Conservation (phyloP, 306 rosid species). For the Cucumis cinereus region DNA sequence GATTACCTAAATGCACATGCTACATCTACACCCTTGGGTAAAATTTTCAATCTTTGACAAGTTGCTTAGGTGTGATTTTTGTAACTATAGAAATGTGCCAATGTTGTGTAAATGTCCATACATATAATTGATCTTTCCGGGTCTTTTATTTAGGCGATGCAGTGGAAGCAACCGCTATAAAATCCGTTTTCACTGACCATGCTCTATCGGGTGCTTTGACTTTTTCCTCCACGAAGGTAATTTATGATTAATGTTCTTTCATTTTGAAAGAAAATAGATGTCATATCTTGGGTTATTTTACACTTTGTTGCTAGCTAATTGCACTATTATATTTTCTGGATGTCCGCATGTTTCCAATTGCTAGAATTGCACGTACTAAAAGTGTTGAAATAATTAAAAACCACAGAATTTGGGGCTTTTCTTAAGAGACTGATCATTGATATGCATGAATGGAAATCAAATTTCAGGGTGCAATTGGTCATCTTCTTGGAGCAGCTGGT, state of each 20-base stretch:
- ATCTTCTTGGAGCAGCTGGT: conserved; percentile 94
- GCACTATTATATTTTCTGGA: too few species aligned
- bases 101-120: background rate
- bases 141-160: conserved; percentile 48
- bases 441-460: conserved; percentile 8
- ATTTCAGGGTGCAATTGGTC: conserved; percentile 85
- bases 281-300: background rate
- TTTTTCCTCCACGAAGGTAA: conserved; percentile 92
- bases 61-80: conserved; percentile 13
- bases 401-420: too few species aligned
- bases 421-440: background rate
- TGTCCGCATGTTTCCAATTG: too few species aligned
- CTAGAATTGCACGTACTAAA: too few species aligned
- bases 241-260: background rate
- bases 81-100: background rate
- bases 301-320: background rate
- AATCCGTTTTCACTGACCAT: conserved; percentile 41
- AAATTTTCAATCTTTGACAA: conserved; percentile 14
- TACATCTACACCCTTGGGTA: conserved; percentile 79
- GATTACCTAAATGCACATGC: conserved; percentile 91
- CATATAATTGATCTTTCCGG: background rate
- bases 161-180: conserved; percentile 79
- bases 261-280: background rate
- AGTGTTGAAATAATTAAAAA: too few species aligned
- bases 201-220: conserved; percentile 57